Evolutionary conservation across 768 basidiomycete genomes (phyloP), one percentile per base, ranked within the genome.

Genomic region (Fistulinella prunicolor): DNA sequence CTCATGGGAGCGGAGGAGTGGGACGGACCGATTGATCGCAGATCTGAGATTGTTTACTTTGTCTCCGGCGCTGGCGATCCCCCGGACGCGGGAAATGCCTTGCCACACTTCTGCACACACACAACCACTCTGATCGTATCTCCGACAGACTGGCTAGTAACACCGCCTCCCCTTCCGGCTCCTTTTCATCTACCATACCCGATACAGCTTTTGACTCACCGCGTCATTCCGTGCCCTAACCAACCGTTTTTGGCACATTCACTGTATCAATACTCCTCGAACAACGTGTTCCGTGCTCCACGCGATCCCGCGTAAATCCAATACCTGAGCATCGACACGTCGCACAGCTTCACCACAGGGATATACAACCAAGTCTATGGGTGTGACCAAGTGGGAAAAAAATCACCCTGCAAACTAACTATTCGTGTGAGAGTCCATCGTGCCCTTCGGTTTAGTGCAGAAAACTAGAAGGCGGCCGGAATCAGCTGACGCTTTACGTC

Each of bases 41-140:
- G 48, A 61, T 62, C 50, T 48, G 16, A 66, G 65, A 66, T 66
- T 57, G 51, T 57, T 62, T 56, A 19, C 38, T 58, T 55, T 66
- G 61, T 56, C 40, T 61, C 65, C 65, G 65, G 65, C 52, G 58
- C 59, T 65, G 62, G 46, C 41, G 45, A 62, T 53, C 38, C 65
- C 65, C 65, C 65, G 65, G 52, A 62, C 41, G 30, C 67, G 67
- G 67, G 8, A 48, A 59, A 29, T 62, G 23, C 65, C 67, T 4
- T 9, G 54, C 24, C 16, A 22, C 37, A 30, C 45, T n/a, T n/a
- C n/a, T n/a, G n/a, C n/a, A n/a, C 47, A 45, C 53, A 34, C 44
- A 37, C 17, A 5, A 7, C 6, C 17, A 7, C 30, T 19, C 3
- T 8, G 35, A 36, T 36, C 35, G 35, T 36, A 36, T 4, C 48